Evolutionary conservation across 148 eudicot species (phyloP).

Genomic region (Nepenthes mirabilis): DNA sequence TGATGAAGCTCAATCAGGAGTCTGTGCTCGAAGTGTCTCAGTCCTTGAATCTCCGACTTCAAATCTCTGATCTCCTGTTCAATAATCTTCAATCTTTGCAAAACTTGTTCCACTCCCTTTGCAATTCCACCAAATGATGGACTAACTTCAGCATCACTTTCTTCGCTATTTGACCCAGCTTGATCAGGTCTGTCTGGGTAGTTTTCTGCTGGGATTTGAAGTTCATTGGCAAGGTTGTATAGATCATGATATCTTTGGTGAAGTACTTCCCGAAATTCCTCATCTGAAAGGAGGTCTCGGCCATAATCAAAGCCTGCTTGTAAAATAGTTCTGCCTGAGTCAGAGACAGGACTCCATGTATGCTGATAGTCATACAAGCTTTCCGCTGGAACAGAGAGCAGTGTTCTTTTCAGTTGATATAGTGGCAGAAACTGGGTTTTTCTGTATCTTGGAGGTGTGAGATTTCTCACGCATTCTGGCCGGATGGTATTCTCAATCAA

Average conservation of each 20-base stretch:
- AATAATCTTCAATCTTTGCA: slow-evolving; percentile 78
- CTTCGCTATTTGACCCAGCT: slow-evolving; percentile 19
- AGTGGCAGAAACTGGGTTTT: slow-evolving; percentile 48
- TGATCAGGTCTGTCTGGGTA: slow-evolving; percentile 19
- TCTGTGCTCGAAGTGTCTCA: slow-evolving; percentile 82
- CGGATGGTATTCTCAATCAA: slow-evolving; percentile 55
- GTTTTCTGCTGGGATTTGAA: slow-evolving; percentile 61
- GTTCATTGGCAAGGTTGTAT: slow-evolving; percentile 77
- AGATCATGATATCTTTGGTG: slow-evolving; percentile 78
- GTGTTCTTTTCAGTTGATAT: slow-evolving; percentile 54
- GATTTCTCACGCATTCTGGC: slow-evolving; percentile 64
- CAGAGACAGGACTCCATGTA: slow-evolving; percentile 71
- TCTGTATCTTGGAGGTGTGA: slow-evolving; percentile 80
- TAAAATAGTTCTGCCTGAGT: slow-evolving; percentile 36
- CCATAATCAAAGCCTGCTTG: slow-evolving; percentile 62
- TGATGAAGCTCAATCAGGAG: slow-evolving; percentile 72
- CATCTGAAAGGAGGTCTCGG: slow-evolving; percentile 75
- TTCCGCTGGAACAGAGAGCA: slow-evolving; percentile 85
- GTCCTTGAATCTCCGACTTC: slow-evolving; percentile 91
- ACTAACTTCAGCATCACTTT: slow-evolving; percentile 26
- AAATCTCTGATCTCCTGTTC: slow-evolving; percentile 83
- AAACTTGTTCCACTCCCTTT: slow-evolving; percentile 80
- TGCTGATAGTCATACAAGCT: slow-evolving; percentile 90
- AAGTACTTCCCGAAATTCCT: slow-evolving; percentile 85
- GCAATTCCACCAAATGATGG: slow-evolving; percentile 84